phyloP scores from a whole-genome alignment of 441 rosid genomes.

The Adansonia gregorii region DNA sequence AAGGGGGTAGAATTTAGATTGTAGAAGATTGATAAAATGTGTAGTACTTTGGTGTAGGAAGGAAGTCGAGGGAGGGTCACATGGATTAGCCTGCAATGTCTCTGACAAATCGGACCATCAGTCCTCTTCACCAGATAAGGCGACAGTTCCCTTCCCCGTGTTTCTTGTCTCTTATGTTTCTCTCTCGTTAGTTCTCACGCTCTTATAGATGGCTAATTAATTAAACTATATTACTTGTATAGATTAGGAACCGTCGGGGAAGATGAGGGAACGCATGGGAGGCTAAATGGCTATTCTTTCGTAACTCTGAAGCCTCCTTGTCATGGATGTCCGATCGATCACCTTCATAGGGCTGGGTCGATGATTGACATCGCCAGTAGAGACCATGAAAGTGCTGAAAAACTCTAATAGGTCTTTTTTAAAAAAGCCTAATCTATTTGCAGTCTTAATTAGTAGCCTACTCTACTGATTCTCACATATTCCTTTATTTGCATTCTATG shows the following conservation, averaged over 20 bases:
- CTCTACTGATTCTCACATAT: background rate
- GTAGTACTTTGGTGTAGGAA: slow-evolving; percentile 24
- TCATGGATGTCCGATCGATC: slow-evolving; percentile 1
- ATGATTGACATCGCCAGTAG: slow-evolving; percentile 29
- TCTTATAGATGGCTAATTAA: too few species aligned
- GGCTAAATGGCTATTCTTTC: background rate
- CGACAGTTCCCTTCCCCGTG: slow-evolving; percentile 30
- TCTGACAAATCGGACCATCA: slow-evolving; percentile 45
- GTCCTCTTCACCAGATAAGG: slow-evolving; percentile 34
- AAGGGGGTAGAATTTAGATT: slow-evolving; percentile 5
- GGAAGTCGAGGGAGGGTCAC: slow-evolving; percentile 38
- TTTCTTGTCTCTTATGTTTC: slow-evolving; percentile 22
- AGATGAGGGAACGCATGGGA: background rate
- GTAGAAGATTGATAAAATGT: slow-evolving; percentile 23
- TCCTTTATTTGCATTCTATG: background rate
- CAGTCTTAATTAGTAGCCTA: background rate
- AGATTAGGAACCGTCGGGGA: too few species aligned
- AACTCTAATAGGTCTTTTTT: background rate
- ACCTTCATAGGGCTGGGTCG: slow-evolving; percentile 9
- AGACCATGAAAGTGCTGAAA: slow-evolving; percentile 12
- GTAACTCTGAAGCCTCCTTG: background rate
- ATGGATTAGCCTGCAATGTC: slow-evolving; percentile 39
- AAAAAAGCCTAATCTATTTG: background rate
- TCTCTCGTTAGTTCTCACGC: background rate
- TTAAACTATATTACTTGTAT: too few species aligned